phyloP scores from a whole-genome alignment of 2,329 filamentous ascomycete species.

The Coniochaeta hoffmannii region DNA sequence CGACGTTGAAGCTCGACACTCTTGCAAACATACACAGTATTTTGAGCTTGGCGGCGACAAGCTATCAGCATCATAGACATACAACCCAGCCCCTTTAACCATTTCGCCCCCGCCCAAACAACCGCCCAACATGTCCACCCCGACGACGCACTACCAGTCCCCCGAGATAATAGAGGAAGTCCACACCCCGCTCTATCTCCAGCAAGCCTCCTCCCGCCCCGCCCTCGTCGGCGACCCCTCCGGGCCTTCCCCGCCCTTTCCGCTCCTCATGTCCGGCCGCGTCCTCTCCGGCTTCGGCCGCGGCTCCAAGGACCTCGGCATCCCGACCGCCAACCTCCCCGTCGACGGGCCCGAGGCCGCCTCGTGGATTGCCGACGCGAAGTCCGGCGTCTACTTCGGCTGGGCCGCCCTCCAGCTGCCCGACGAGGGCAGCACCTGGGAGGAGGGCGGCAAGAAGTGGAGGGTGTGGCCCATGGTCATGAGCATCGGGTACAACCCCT shows the following conservation, averaged over 20 bases:
- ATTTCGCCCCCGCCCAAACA: background rate
- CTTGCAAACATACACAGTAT: too few species aligned
- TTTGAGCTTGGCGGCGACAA: too few species aligned
- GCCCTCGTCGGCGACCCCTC: slow-evolving; percentile 64
- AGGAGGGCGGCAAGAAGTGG: slow-evolving; percentile 18
- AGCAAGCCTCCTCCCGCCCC: slow-evolving; percentile 42
- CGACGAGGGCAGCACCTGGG: slow-evolving; percentile 19
- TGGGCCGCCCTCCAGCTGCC: slow-evolving; percentile 65
- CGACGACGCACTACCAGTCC: background rate
- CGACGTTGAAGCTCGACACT: too few species aligned
- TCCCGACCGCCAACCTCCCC: slow-evolving; percentile 90
- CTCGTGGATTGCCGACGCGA: slow-evolving; percentile 54
- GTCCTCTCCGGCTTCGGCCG: slow-evolving; percentile 92
- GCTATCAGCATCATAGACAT: background rate
- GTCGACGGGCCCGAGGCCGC: slow-evolving; percentile 52
- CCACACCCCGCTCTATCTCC: background rate
- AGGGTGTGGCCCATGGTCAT: slow-evolving; percentile 78
- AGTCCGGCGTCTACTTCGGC: slow-evolving; percentile 88
- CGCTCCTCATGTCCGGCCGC: slow-evolving; percentile 73
- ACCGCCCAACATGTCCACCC: background rate
- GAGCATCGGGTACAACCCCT: slow-evolving; percentile 95
- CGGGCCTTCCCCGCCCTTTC: slow-evolving; percentile 73
- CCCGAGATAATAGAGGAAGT: background rate
- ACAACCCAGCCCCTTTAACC: background rate
- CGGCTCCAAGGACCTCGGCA: slow-evolving; percentile 93